These are phyloP conservation scores for Alternaria sp. DNA, from an alignment of 2,329 filamentous ascomycete genomes.

Conservation along the genomic window DNA sequence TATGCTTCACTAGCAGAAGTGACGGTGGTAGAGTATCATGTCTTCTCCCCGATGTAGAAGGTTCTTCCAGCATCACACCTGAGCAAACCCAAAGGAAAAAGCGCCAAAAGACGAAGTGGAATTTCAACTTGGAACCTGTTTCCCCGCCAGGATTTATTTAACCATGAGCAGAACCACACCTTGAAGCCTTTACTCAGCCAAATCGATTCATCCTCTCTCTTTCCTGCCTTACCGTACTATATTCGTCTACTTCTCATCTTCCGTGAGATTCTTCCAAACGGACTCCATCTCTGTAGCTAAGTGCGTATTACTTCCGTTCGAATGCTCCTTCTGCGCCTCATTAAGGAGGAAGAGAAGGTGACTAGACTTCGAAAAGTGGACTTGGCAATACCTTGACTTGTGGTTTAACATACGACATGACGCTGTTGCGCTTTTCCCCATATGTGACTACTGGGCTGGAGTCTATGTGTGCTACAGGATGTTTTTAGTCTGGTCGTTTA, in stretches of 20 bases:
- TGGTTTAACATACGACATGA: conserved; percentile 6
- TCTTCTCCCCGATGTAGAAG: too few species aligned
- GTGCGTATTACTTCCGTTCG: conserved; percentile 4
- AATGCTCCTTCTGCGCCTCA: conserved; percentile 4
- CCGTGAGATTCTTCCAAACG: neutral
- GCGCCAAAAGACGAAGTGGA: too few species aligned
- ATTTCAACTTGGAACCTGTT: too few species aligned
- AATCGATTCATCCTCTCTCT: neutral
- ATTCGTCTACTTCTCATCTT: neutral
- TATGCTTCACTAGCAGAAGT: too few species aligned
- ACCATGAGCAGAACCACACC: neutral
- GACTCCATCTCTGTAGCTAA: neutral
- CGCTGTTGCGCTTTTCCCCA: conserved; percentile 4
- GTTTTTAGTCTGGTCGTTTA: neutral
- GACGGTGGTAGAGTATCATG: too few species aligned
- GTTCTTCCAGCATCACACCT: too few species aligned
- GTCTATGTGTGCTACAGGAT: neutral
- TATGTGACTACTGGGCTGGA: neutral
- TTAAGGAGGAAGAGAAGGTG: neutral
- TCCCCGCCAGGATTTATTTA: neutral
- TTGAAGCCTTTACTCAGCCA: neutral
- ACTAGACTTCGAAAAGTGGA: neutral
- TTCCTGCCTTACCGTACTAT: too few species aligned
- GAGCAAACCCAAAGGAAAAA: too few species aligned
- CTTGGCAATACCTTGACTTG: neutral